Conservation (phyloP, 306 rosid genomes). For the Rubus parviflorus region DNA sequence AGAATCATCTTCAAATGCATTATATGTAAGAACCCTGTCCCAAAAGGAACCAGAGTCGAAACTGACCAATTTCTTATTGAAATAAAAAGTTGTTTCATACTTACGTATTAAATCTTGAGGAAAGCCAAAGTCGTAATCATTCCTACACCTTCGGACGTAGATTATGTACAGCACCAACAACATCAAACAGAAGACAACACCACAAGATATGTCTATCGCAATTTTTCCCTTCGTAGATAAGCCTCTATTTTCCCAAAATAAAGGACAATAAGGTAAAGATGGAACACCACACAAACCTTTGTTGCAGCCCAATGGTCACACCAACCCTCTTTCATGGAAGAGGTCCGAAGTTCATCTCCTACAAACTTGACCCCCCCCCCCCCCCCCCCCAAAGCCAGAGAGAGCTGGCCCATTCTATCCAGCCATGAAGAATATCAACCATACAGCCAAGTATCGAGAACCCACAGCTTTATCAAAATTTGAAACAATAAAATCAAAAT, state of each 20-base stretch:
- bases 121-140: constrained; percentile 83
- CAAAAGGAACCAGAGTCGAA: too few relatives aligned
- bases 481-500: background rate
- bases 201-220: constrained; percentile 66
- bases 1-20: constrained; percentile 92
- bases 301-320: constrained; percentile 9
- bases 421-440: background rate
- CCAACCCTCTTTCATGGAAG: background rate
- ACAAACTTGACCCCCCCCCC: too few relatives aligned
- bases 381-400: background rate
- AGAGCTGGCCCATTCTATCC: background rate
- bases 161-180: constrained; percentile 56
- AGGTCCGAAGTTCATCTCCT: background rate
- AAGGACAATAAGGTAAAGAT: constrained; percentile 67
- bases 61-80: too few relatives aligned
- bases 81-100: too few relatives aligned
- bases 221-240: constrained; percentile 72
- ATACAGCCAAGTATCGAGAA: background rate
- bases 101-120: constrained; percentile 88
- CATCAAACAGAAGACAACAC: constrained; percentile 52
- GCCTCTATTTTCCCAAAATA: constrained; percentile 83
- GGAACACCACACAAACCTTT: constrained; percentile 87
- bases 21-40: too few relatives aligned
- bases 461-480: background rate
- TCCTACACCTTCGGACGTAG: constrained; percentile 71